These are phyloP conservation scores for Aspergillus cejpii DNA, from an alignment of 2,329 filamentous ascomycete genomes.

Conservation along the genomic window DNA sequence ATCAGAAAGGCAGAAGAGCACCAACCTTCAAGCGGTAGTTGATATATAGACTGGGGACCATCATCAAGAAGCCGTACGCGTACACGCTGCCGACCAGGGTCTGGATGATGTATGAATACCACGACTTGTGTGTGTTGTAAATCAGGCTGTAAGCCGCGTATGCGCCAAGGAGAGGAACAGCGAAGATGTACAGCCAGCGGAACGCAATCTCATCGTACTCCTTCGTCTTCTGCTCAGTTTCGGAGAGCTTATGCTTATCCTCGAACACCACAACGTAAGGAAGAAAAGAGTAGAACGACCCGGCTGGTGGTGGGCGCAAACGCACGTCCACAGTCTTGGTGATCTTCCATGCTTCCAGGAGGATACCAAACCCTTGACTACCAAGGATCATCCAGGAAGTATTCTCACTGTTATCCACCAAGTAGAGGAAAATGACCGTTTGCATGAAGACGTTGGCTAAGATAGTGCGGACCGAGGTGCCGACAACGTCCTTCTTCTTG, in stretches of 20 bases:
- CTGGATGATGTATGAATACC: constrained; percentile 94
- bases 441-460: constrained; percentile 98
- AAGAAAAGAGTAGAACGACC: constrained; percentile 64
- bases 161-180: constrained; percentile 78
- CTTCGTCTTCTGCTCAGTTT: constrained; percentile 95
- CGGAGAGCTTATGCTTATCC: constrained; percentile 92
- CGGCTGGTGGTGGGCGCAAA: constrained; percentile 60
- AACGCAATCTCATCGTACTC: constrained; percentile 98
- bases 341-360: constrained; percentile 85
- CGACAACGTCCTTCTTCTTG: constrained; percentile 99
- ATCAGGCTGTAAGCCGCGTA: constrained; percentile 87
- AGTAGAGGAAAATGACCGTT: constrained; percentile 86
- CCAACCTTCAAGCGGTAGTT: constrained; percentile 88
- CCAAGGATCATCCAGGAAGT: constrained; percentile 99
- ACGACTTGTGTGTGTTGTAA: constrained; percentile 94
- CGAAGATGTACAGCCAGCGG: constrained; percentile 89
- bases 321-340: constrained; percentile 91
- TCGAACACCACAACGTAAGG: constrained; percentile 81
- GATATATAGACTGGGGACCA: constrained; percentile 96
- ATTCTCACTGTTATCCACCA: constrained; percentile 94
- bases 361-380: constrained; percentile 77
- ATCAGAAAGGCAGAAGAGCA: not conserved
- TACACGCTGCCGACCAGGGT: constrained; percentile 95
- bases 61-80: constrained; percentile 98
- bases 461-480: constrained; percentile 92